Conservation (phyloP, 1,284 basidiomycete species). For the Boletus calvinii region DNA sequence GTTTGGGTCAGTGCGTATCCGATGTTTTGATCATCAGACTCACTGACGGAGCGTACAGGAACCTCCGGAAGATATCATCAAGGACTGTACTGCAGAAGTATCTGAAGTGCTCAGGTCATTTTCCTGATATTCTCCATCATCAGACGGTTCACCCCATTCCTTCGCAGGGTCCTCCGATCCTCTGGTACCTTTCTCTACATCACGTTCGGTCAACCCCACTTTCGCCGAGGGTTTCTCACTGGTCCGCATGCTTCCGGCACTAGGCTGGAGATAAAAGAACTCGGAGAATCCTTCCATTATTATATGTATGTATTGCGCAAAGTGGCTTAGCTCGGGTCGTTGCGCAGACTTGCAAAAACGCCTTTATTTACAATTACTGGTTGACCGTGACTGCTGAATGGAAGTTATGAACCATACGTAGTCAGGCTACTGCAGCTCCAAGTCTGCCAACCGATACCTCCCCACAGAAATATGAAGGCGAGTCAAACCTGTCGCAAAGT, state of each 20-base stretch:
- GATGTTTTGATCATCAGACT: background rate
- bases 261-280: constrained; percentile 60
- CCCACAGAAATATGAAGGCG: constrained; percentile 19
- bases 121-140: background rate
- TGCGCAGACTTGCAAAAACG: background rate
- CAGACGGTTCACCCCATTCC: background rate
- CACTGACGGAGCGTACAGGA: constrained; percentile 48
- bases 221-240: constrained; percentile 70
- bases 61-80: constrained; percentile 74
- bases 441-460: constrained; percentile 18
- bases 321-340: constrained; percentile 10
- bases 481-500: constrained; percentile 21
- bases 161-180: constrained; percentile 59
- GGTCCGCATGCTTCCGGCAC: constrained; percentile 43
- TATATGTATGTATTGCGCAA: constrained; percentile 66
- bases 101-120: constrained; percentile 73
- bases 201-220: constrained; percentile 92
- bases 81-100: constrained; percentile 79
- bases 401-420: background rate
- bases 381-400: background rate
- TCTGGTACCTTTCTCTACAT: constrained; percentile 77
- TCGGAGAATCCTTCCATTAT: constrained; percentile 84
- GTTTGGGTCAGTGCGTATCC: constrained; percentile 69
- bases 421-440: constrained; percentile 7
- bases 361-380: background rate